Evolutionary conservation across 2,329 filamentous ascomycete species (phyloP).

Genomic region (Diaporthe amygdali): DNA sequence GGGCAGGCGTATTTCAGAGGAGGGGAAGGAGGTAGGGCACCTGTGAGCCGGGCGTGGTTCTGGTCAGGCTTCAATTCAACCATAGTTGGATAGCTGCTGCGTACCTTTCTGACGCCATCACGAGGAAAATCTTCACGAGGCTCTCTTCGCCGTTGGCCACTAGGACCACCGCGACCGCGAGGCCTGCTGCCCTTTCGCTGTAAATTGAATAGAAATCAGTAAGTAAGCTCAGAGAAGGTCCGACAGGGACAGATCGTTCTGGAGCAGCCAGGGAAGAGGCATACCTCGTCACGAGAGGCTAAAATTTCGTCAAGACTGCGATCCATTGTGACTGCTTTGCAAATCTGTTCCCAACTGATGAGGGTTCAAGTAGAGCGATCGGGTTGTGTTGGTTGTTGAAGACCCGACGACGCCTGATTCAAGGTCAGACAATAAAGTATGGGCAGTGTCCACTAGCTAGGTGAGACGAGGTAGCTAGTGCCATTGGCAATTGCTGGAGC

Average conservation of each 20-base stretch:
- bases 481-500: not conserved
- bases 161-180: conserved; percentile 31
- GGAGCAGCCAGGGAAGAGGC: conserved; percentile 7
- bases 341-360: not conserved
- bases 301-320: conserved; percentile 64
- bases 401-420: not conserved
- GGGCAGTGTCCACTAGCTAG: not conserved
- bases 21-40: conserved; percentile 36
- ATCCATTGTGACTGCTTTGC: conserved; percentile 48
- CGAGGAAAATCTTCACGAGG: conserved; percentile 62
- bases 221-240: conserved; percentile 12
- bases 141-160: conserved; percentile 41
- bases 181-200: conserved; percentile 29
- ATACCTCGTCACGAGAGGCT: conserved; percentile 45
- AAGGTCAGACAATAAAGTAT: conserved; percentile 8
- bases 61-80: conserved; percentile 9
- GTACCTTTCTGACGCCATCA: conserved; percentile 90
- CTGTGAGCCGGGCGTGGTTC: conserved; percentile 24
- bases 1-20: conserved; percentile 29
- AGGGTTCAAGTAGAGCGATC: not conserved
- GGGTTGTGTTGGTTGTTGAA: not conserved
- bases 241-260: not conserved
- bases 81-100: conserved; percentile 19
- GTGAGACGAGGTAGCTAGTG: conserved; percentile 6
- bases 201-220: conserved; percentile 4